phyloP scores from a whole-genome alignment of 768 basidiomycete genomes.

The Cyclocybe aegerita region DNA sequence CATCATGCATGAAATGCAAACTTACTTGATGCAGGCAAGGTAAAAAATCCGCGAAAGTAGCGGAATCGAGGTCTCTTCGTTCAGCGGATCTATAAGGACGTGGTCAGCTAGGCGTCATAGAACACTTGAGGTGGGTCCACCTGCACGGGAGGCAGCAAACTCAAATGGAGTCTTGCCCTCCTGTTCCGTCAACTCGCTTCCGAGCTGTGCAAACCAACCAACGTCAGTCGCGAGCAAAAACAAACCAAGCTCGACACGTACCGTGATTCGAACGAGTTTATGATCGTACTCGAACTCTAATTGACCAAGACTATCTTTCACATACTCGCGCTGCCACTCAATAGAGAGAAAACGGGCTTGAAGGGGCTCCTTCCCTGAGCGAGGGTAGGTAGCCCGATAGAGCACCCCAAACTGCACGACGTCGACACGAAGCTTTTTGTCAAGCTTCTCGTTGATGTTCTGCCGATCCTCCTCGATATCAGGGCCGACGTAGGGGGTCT shows the following conservation, averaged over 20 bases:
- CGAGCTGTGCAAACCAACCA: constrained; percentile 43
- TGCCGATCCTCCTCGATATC: constrained; percentile 50
- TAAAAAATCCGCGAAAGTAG: too few relatives aligned
- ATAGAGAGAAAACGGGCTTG: constrained; percentile 58
- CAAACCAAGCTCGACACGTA: constrained; percentile 25
- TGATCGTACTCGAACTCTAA: constrained; percentile 68
- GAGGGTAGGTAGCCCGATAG: constrained; percentile 38
- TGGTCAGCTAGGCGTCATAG: too few relatives aligned
- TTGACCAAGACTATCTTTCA: constrained; percentile 44
- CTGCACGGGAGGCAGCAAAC: too few relatives aligned
- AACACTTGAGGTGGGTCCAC: too few relatives aligned
- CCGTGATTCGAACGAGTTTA: constrained; percentile 63
- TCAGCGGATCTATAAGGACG: too few relatives aligned
- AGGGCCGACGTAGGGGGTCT: constrained; percentile 57
- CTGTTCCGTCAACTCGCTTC: constrained; percentile 49
- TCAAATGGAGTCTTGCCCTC: too few relatives aligned
- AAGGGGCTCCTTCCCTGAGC: constrained; percentile 24
- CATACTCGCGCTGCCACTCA: constrained; percentile 64
- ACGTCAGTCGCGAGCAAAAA: not conserved
- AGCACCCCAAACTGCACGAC: constrained; percentile 68
- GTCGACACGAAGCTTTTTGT: constrained; percentile 53
- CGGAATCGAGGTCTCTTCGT: too few relatives aligned
- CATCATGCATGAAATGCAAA: too few relatives aligned
- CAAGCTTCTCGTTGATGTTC: constrained; percentile 40
- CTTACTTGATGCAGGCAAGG: too few relatives aligned